Percentiles rank a stretch among this genome's conserved stretches.
These are phyloP conservation scores for Scorias spongiosa DNA, from an alignment of 2,329 filamentous ascomycete species.

Conservation along the genomic window DNA sequence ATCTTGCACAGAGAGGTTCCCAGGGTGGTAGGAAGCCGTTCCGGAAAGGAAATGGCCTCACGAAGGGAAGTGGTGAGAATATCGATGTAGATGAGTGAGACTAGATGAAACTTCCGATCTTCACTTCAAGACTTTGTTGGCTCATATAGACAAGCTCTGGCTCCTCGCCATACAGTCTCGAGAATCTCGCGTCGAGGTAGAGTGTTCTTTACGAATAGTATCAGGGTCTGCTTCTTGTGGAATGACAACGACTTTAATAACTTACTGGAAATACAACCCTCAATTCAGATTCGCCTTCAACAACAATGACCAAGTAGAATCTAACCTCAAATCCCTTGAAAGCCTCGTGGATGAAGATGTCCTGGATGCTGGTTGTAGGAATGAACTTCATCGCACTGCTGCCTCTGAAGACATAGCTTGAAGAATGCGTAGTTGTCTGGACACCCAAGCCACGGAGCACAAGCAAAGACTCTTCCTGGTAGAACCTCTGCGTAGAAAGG, in stretches of 20 bases:
- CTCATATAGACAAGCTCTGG: slow-evolving; percentile 69
- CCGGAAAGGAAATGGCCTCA: slow-evolving; percentile 3
- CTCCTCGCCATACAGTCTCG: slow-evolving; percentile 81
- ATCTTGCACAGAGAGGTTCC: slow-evolving; percentile 36
- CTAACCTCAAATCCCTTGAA: slow-evolving; percentile 83
- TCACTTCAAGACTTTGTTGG: slow-evolving; percentile 12
- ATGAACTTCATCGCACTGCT: slow-evolving; percentile 53
- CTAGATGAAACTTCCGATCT: slow-evolving; percentile 24
- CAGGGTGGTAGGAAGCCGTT: slow-evolving; percentile 4
- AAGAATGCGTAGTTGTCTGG: slow-evolving; percentile 62
- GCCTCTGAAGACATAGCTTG: slow-evolving; percentile 48
- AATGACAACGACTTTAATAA: slow-evolving; percentile 7
- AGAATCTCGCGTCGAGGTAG: slow-evolving; percentile 60
- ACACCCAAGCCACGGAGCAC: slow-evolving; percentile 81
- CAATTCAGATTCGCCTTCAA: slow-evolving; percentile 73
- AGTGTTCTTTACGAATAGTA: slow-evolving; percentile 36
- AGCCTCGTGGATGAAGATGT: slow-evolving; percentile 88
- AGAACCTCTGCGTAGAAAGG: slow-evolving; percentile 16
- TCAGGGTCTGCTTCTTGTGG: slow-evolving; percentile 1
- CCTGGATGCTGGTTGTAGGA: slow-evolving; percentile 79
- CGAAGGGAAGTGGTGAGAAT: slow-evolving; percentile 7
- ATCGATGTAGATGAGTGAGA: slow-evolving; percentile 9
- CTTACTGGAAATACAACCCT: slow-evolving; percentile 84
- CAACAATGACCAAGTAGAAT: slow-evolving; percentile 79
- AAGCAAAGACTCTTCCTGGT: slow-evolving; percentile 63